These are phyloP conservation scores for Rhodamnia argentea DNA, from an alignment of 345 rosid genomes.

Conservation along the genomic window DNA sequence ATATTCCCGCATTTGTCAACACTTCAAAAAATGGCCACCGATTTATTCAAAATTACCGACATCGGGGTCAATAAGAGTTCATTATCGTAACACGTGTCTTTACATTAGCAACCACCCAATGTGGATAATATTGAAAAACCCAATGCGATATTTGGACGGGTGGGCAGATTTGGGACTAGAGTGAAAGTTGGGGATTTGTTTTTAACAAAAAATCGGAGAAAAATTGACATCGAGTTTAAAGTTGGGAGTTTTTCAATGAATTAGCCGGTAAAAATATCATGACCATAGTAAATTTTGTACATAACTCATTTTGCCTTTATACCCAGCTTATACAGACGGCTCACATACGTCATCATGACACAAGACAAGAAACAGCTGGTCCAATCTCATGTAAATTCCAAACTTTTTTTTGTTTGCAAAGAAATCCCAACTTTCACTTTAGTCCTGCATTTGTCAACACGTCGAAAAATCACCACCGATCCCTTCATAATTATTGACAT, in stretches of 20 bases:
- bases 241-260: not conserved
- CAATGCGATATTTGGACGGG: not conserved
- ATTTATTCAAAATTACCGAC: not conserved
- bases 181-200: not conserved
- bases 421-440: not conserved
- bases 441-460: not conserved
- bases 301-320: too few relatives aligned
- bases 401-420: not conserved
- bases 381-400: not conserved
- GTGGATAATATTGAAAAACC: not conserved
- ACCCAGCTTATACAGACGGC: not conserved
- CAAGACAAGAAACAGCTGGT: not conserved
- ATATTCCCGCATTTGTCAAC: not conserved
- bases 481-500: not conserved
- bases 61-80: too few relatives aligned
- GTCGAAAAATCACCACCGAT: not conserved
- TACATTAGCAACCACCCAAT: too few relatives aligned
- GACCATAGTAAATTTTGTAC: too few relatives aligned
- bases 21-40: accelerated
- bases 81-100: too few relatives aligned
- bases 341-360: not conserved
- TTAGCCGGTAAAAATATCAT: not conserved
- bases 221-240: too few relatives aligned
- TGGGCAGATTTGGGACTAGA: not conserved
- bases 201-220: not conserved